Conservation (phyloP, 306 rosid species). For the Quercus rubra region DNA sequence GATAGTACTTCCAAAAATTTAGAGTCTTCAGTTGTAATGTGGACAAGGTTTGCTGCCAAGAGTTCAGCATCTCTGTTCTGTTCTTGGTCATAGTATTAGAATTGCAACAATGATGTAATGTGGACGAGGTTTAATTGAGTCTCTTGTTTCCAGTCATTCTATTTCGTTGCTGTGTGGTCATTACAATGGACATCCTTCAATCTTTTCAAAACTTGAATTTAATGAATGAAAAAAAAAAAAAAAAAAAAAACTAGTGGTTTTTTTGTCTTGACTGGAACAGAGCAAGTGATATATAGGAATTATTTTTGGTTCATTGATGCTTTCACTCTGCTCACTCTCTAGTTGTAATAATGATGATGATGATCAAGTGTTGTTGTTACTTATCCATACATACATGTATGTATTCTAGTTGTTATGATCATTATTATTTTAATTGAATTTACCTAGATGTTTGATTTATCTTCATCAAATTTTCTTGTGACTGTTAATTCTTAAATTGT, state of each 20-base stretch:
- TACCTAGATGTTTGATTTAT: not conserved
- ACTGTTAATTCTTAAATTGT: constrained; percentile 4
- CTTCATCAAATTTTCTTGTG: constrained; percentile 8
- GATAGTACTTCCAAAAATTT: not conserved
- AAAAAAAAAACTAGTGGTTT: not conserved
- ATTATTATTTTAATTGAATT: not conserved
- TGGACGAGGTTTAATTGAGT: not conserved
- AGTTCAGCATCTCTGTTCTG: not conserved
- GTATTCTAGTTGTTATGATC: not conserved
- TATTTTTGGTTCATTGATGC: not conserved
- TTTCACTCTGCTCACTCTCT: not conserved
- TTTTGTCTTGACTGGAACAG: not conserved
- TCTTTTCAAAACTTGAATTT: not conserved
- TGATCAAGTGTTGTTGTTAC: not conserved
- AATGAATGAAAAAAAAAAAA: not conserved
- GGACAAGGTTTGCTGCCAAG: not conserved
- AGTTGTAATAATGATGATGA: not conserved
- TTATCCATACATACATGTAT: not conserved
- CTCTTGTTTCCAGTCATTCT: not conserved
- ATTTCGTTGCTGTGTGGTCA: not conserved
- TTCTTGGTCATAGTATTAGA: not conserved
- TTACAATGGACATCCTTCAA: not conserved
- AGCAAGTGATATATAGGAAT: not conserved
- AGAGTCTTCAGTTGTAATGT: not conserved
- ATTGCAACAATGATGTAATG: not conserved